Evolutionary conservation across 306 rosid genomes (phyloP).

Genomic region (Malus domestica): DNA sequence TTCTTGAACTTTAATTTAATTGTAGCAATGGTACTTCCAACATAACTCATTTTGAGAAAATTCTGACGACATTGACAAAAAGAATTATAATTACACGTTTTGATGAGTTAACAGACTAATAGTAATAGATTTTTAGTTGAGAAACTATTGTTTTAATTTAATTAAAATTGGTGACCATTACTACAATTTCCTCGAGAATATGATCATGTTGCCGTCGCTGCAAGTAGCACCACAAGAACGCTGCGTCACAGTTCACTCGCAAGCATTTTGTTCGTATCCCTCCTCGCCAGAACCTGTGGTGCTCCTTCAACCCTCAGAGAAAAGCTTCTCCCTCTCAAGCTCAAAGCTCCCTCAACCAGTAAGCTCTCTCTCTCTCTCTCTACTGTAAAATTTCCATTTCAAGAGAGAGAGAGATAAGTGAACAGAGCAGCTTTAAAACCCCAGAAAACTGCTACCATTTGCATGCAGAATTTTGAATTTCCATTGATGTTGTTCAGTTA

Average conservation of each 20-base stretch:
- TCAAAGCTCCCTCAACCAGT: not conserved
- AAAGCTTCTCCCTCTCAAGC: not conserved
- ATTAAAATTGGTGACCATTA: no score
- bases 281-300: slow-evolving; percentile 5
- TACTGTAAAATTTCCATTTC: not conserved
- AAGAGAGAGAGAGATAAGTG: not conserved
- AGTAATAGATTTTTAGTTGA: accelerated
- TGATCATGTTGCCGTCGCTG: not conserved
- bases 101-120: no score
- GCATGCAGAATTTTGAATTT: slow-evolving; percentile 4
- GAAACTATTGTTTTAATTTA: accelerated
- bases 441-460: not conserved
- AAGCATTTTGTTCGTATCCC: not conserved
- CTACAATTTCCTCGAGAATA: no score
- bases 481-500: not conserved
- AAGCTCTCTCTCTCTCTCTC: not conserved
- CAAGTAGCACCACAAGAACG: not conserved
- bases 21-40: no score
- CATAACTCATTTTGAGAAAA: no score
- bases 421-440: not conserved
- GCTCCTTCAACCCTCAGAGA: not conserved
- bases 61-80: no score
- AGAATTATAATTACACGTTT: accelerated
- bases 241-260: not conserved
- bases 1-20: no score